A percentile compares a stretch with the other conserved stretches of the same genome.
Evolutionary conservation across 208 protist species (phyloP).

Genomic region (Leishmania lainsoni): DNA sequence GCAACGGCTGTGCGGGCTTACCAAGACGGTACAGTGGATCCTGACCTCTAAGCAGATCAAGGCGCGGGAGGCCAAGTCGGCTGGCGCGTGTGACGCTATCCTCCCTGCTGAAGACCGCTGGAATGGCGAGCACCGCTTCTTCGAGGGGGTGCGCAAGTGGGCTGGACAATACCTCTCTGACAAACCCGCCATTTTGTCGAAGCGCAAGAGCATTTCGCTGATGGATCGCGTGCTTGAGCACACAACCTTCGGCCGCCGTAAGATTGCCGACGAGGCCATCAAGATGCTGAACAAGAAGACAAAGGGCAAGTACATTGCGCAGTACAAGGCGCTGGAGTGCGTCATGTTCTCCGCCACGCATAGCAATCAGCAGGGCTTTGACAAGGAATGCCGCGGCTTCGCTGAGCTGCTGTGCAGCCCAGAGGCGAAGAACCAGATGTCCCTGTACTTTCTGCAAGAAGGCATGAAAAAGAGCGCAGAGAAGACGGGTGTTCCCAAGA

Average conservation of each 20-base stretch:
- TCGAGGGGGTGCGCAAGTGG: slow-evolving; percentile 65
- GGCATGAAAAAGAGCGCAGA: slow-evolving; percentile 88
- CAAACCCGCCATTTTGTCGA: slow-evolving; percentile 47
- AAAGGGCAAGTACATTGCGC: slow-evolving; percentile 94
- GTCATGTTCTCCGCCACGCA: slow-evolving; percentile 79
- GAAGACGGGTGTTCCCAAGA: slow-evolving; percentile 75
- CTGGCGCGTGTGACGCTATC: slow-evolving; percentile 70
- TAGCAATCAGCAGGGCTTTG: slow-evolving; percentile 54
- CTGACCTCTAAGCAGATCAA: slow-evolving; percentile 79
- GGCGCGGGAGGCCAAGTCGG: slow-evolving; percentile 72
- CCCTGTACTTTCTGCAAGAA: slow-evolving; percentile 92
- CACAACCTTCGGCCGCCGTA: slow-evolving; percentile 62
- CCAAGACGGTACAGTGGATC: slow-evolving; percentile 88
- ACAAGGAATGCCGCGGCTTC: slow-evolving; percentile 78
- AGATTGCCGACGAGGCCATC: slow-evolving; percentile 54
- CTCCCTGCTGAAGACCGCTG: slow-evolving; percentile 61
- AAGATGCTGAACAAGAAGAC: slow-evolving; percentile 89
- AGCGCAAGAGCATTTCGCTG: slow-evolving; percentile 52
- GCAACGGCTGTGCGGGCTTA: slow-evolving; percentile 90
- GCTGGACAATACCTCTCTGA: slow-evolving; percentile 58
- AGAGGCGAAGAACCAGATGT: slow-evolving; percentile 89
- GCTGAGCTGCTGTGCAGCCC: slow-evolving; percentile 76
- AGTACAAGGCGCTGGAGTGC: slow-evolving; percentile 90
- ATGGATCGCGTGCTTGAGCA: slow-evolving; percentile 59
- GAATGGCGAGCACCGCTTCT: slow-evolving; percentile 73